A percentile compares a stretch with the other conserved stretches of the same genome.
Conservation (phyloP, 1,139 yeast genomes). For the Martiniozyma asiatica region DNA sequence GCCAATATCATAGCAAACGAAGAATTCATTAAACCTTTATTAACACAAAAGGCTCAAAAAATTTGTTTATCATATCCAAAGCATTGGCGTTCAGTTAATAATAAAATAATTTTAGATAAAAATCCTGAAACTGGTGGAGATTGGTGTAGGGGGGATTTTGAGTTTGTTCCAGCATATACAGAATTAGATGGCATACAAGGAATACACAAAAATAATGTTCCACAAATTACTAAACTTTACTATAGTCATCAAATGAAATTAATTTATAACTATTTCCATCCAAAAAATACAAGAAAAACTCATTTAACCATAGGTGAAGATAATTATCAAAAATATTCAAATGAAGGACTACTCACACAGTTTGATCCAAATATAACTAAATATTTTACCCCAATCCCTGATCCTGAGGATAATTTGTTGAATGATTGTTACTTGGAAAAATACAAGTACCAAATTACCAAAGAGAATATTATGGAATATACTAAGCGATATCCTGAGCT, state of each 20-base stretch:
- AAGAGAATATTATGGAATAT: constrained; percentile 9
- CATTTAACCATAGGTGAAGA: too few relatives aligned
- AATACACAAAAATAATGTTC: constrained; percentile 12
- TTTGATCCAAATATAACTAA: too few relatives aligned
- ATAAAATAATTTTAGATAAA: constrained; percentile 10
- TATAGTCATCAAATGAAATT: constrained; percentile 13
- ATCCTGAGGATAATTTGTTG: constrained; percentile 10
- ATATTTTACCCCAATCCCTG: constrained; percentile 9
- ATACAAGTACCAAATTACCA: constrained; percentile 18
- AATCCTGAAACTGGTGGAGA: constrained; percentile 14
- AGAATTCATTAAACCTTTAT: too few relatives aligned
- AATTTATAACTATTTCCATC: too few relatives aligned
- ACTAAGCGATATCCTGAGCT: constrained; percentile 8
- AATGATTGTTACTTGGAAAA: too few relatives aligned
- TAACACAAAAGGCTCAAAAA: too few relatives aligned
- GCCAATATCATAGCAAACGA: too few relatives aligned
- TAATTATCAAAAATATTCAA: too few relatives aligned
- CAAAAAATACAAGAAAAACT: too few relatives aligned
- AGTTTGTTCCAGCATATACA: constrained; percentile 13
- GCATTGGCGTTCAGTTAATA: neutral
- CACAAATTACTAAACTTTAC: constrained; percentile 6
- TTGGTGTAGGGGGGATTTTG: constrained; percentile 23
- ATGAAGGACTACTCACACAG: too few relatives aligned
- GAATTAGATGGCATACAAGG: constrained; percentile 3
- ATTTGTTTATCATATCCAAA: too few relatives aligned